Percentiles rank a stretch among this genome's conserved stretches.
These are phyloP conservation scores for Blastocystis sp. DNA, from an alignment of 352 stramenopile species.

Conservation along the genomic window DNA sequence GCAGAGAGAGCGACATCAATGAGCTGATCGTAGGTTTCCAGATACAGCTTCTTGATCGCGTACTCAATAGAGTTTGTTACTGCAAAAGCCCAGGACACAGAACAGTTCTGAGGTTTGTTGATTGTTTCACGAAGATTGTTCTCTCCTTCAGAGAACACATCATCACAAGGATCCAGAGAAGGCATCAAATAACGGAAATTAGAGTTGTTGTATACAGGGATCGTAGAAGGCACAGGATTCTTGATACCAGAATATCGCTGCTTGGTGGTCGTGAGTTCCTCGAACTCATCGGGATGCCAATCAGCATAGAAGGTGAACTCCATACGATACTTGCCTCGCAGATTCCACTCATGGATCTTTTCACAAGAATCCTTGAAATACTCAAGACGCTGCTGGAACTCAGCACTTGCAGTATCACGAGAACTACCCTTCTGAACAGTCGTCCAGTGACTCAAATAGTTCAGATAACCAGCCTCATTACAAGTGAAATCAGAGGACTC, in stretches of 20 bases:
- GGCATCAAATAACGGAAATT: conserved; percentile 11
- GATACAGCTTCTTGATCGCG: conserved; percentile 30
- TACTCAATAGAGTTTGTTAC: conserved; percentile 29
- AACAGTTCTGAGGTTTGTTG: not conserved
- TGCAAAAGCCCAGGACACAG: conserved; percentile 13
- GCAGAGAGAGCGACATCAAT: conserved; percentile 18
- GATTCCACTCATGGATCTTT: conserved; percentile 33
- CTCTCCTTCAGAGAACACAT: not conserved
- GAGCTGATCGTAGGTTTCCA: not conserved
- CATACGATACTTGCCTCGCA: not conserved
- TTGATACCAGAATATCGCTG: conserved; percentile 26
- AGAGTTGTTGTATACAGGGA: conserved; percentile 2
- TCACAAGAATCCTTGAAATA: conserved; percentile 41
- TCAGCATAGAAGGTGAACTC: conserved; percentile 38
- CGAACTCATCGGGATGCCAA: conserved; percentile 34
- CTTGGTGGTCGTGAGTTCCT: not conserved
- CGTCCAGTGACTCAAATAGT: not conserved
- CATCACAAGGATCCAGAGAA: conserved; percentile 31
- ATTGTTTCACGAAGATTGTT: not conserved
- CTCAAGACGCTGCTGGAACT: conserved; percentile 16
- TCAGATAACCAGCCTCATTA: not conserved
- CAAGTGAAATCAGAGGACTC: conserved; percentile 5
- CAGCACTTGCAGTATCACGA: not conserved
- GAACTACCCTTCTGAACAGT: not conserved
- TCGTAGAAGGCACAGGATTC: not conserved